Evolutionary conservation across 2,329 filamentous ascomycete genomes (phyloP), one percentile per base, ranked within the genome.

Genomic region (Sclerotinia borealis): DNA sequence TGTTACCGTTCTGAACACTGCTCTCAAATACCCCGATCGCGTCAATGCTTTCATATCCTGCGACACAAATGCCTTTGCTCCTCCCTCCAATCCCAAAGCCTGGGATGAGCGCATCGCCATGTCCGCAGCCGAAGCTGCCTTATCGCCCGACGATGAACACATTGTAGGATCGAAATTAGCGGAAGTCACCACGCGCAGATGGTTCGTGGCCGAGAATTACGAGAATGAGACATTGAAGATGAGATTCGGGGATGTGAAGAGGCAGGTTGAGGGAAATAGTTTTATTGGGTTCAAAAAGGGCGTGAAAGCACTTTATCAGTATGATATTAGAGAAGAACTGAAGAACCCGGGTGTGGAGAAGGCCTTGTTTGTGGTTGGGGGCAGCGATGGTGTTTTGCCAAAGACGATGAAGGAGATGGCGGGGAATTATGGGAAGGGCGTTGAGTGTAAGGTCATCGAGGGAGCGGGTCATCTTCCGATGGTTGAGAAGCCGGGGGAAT

Each of bases 391-490:
- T 0, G 88, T 89, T 1, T 72, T 96, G 60, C 90, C 90, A 0
- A 86, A 87, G 77, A 89, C 88, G 4, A 96, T 96, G 91, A 85
- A 88, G 61, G 85, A 85, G 17, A 91, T 93, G 81, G 85, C 81
- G 61, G 80, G 76, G 0, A 73, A 78, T 22, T 74, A 91, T 48
- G 87, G 88, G 0, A 74, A 78, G 11, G 84, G 82, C 0, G 82
- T 81, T 0, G 80, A 84, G 64, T 81, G 92, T 68, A 85, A 82
- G 73, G 75, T 89, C 63, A 83, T 96, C 11, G 83, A 89, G 0
- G 78, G 81, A 10, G 86, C 91, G 0, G 92, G 92, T 0, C 92
- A 96, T 78, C 76, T 96, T 71, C 92, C 92, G 0, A 96, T 96
- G 90, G 86, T 86, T 54, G 92, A 96, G 76, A 83, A 85, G 68